Evolutionary conservation across 192 early-diverging fungal genomes (phyloP).

Genomic region (Obelidium mucronatum): DNA sequence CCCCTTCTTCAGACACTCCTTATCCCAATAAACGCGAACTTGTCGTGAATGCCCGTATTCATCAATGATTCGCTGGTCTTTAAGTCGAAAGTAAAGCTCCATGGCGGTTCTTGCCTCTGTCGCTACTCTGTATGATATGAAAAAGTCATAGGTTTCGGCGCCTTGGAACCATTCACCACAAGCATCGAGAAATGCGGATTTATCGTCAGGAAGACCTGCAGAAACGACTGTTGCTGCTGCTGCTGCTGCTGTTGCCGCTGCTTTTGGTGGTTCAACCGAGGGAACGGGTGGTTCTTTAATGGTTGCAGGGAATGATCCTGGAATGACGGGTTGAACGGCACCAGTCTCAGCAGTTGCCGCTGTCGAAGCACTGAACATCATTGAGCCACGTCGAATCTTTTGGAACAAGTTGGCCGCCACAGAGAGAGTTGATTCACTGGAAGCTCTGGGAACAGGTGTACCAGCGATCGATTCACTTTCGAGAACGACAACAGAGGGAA

Average conservation of each 20-base stretch:
- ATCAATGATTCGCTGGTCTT: constrained; percentile 30
- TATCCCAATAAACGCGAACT: constrained; percentile 29
- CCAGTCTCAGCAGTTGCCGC: not conserved
- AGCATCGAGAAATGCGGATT: constrained; percentile 11
- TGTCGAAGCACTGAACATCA: not conserved
- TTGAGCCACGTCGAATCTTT: not conserved
- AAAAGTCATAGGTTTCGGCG: constrained; percentile 39
- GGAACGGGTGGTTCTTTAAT: not conserved
- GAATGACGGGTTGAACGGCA: too few relatives aligned
- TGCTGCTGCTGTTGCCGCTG: not conserved
- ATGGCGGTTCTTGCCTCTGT: constrained; percentile 26
- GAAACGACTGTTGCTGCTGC: too few relatives aligned
- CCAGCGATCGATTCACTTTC: too few relatives aligned
- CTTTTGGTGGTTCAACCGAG: not conserved
- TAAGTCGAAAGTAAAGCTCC: constrained; percentile 36
- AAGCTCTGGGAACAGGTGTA: too few relatives aligned
- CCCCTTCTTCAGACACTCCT: constrained; percentile 36
- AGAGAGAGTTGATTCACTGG: too few relatives aligned
- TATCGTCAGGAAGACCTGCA: not conserved
- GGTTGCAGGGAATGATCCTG: not conserved
- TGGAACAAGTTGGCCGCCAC: too few relatives aligned
- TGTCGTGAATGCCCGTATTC: constrained; percentile 19
- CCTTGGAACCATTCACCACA: constrained; percentile 19
- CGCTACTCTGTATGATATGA: constrained; percentile 39
- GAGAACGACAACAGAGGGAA: too few relatives aligned